Conservation (phyloP, 306 rosid species). For the Quercus dentata region DNA sequence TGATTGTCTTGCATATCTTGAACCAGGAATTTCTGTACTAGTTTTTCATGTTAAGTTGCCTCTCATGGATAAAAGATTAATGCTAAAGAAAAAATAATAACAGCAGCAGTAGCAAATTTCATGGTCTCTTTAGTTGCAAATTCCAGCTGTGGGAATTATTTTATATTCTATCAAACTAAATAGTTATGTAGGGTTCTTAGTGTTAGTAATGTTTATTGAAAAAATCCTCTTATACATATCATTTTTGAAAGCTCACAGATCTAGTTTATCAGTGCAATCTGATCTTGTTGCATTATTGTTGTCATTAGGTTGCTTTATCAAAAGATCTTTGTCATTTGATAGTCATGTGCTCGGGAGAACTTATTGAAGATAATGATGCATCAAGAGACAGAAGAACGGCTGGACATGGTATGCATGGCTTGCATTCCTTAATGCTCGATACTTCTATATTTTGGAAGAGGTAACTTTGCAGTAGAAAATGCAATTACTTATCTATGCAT, state of each 20-base stretch:
- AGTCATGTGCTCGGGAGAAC: conserved; percentile 85
- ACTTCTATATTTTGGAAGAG: conserved; percentile 88
- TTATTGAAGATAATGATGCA: conserved; percentile 41
- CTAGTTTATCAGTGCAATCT: conserved; percentile 25
- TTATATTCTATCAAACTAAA: neutral
- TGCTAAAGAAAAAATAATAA: neutral
- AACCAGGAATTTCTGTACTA: neutral
- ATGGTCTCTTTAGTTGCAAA: neutral
- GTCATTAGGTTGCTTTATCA: conserved; percentile 76
- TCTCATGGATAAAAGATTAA: neutral
- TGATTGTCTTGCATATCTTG: neutral
- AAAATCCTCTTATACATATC: neutral
- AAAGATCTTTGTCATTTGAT: conserved; percentile 91
- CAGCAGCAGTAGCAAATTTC: neutral
- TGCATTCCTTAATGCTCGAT: conserved; percentile 79
- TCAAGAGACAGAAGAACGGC: conserved; percentile 29
- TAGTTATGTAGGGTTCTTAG: neutral
- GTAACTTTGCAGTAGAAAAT: conserved; percentile 47
- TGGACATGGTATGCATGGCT: conserved; percentile 52
- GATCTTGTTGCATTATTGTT: conserved; percentile 28
- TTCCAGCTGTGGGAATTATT: neutral
- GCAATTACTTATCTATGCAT: conserved; percentile 15
- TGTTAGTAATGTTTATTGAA: neutral
- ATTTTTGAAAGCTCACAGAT: neutral
- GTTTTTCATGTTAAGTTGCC: neutral